A percentile compares a stretch with the other conserved stretches of the same genome.
Evolutionary conservation across 148 eudicot genomes (phyloP).

Genomic region (Diospyros lotus): DNA sequence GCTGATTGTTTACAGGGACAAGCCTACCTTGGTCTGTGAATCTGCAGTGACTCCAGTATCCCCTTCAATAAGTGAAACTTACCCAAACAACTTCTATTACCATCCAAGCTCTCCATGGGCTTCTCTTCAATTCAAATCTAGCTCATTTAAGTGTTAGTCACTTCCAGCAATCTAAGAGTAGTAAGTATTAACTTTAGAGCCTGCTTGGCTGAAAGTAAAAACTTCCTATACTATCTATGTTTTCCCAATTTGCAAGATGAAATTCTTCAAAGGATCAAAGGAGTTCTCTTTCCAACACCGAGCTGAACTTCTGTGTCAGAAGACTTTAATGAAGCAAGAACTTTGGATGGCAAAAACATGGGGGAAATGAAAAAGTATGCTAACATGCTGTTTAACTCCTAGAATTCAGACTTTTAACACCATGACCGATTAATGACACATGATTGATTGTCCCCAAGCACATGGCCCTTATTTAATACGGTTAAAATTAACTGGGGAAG

Average conservation of each 20-base stretch:
- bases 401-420: not conserved
- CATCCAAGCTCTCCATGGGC: constrained; percentile 25
- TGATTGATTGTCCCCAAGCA: not conserved
- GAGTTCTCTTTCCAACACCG: not conserved
- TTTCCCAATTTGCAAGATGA: not conserved
- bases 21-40: constrained; percentile 48
- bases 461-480: not conserved
- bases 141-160: constrained; percentile 11
- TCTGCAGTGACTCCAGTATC: constrained; percentile 15
- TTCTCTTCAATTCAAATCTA: constrained; percentile 17
- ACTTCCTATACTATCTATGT: not conserved
- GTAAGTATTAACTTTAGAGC: not conserved
- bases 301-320: not conserved
- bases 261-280: not conserved
- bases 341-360: not conserved
- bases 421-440: no score
- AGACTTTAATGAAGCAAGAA: not conserved
- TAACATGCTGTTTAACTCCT: not conserved
- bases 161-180: constrained; percentile 7
- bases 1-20: constrained; percentile 37
- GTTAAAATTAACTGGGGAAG: not conserved
- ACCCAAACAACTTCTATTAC: constrained; percentile 23
- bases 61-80: constrained; percentile 30
- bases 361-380: not conserved
- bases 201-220: not conserved